phyloP scores from a whole-genome alignment of 495 filamentous ascomycete genomes.

The Lentithecium fluviatile region DNA sequence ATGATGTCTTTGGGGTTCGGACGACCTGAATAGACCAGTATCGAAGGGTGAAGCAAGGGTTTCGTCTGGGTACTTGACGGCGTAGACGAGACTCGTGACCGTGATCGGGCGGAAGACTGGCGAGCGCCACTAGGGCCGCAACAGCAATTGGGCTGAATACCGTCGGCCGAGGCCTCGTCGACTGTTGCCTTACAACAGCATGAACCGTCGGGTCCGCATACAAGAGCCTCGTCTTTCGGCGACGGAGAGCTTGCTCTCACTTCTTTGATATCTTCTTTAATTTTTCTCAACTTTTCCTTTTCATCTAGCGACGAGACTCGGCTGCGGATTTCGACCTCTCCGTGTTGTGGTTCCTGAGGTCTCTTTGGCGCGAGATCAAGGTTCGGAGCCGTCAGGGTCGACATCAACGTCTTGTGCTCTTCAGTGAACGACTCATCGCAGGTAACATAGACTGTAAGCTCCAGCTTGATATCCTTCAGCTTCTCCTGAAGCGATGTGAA shows the following conservation, averaged over 20 bases:
- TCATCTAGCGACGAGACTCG: constrained; percentile 18
- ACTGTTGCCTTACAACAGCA: constrained; percentile 57
- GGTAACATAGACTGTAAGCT: constrained; percentile 61
- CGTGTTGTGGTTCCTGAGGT: constrained; percentile 5
- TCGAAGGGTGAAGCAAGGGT: constrained; percentile 30
- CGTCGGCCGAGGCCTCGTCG: constrained; percentile 48
- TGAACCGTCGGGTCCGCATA: constrained; percentile 45
- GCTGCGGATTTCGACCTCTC: constrained; percentile 16
- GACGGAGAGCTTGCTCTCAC: not conserved
- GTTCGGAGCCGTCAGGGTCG: constrained; percentile 20
- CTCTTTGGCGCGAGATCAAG: constrained; percentile 3
- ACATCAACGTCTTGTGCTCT: constrained; percentile 35
- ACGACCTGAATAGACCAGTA: constrained; percentile 45
- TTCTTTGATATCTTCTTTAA: constrained; percentile 24
- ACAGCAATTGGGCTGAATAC: constrained; percentile 32
- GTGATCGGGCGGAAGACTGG: constrained; percentile 15
- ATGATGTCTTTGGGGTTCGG: constrained; percentile 51
- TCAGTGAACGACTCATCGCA: constrained; percentile 52
- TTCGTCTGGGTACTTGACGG: constrained; percentile 23
- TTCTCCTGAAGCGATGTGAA: constrained; percentile 44
- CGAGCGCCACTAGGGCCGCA: constrained; percentile 42
- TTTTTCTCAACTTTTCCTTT: constrained; percentile 15
- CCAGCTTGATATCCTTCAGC: constrained; percentile 47
- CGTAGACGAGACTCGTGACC: constrained; percentile 9
- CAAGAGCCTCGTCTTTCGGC: constrained; percentile 9